Conservation (phyloP, 129 eudicot genomes). For the Flaveria brownii region DNA sequence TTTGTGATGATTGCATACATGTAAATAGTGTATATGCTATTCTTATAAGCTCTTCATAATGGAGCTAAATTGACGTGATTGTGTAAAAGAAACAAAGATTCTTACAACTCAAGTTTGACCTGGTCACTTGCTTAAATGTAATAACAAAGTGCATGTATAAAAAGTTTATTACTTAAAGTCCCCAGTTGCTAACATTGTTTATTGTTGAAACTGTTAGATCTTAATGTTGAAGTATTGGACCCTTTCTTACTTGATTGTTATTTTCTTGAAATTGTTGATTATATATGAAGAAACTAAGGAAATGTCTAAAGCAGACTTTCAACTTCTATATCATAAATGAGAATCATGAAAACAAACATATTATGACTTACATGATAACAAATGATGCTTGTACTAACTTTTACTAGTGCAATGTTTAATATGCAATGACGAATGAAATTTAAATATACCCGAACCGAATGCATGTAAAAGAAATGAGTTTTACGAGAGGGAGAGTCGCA, state of each 20-base stretch:
- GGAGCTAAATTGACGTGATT: background rate
- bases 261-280: background rate
- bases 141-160: background rate
- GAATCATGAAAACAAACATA: too few species aligned
- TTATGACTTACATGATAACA: too few species aligned
- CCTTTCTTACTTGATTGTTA: background rate
- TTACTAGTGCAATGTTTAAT: too few species aligned
- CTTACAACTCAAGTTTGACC: constrained; percentile 6
- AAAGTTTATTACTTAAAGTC: background rate
- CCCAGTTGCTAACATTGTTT: background rate
- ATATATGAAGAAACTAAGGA: background rate
- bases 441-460: too few species aligned
- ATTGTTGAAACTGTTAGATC: background rate
- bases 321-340: too few species aligned
- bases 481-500: too few species aligned
- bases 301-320: background rate
- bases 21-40: constrained; percentile 23
- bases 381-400: too few species aligned
- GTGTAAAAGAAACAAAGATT: background rate
- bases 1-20: constrained; percentile 1
- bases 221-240: background rate
- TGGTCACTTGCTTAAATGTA: background rate
- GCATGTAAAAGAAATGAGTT: too few species aligned
- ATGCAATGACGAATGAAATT: too few species aligned
- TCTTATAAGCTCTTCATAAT: constrained; percentile 4